Evolutionary conservation across 2,329 filamentous ascomycete species (phyloP).

Genomic region (Fusarium multiceps): DNA sequence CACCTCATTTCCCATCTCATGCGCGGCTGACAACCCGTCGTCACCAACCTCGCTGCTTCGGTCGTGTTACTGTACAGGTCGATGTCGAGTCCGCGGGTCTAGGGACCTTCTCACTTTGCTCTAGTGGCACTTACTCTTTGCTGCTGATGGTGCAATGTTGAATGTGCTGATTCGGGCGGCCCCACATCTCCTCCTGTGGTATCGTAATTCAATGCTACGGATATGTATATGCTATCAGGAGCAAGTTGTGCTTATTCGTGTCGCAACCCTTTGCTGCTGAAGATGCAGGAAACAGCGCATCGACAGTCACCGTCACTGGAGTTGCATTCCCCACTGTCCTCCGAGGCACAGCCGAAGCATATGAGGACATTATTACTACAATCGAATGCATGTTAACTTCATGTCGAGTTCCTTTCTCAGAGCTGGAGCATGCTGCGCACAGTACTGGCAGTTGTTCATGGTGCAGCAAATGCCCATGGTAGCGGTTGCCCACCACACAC

Average conservation of each 20-base stretch:
- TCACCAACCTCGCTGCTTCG: conserved; percentile 37
- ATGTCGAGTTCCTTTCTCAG: conserved; percentile 9
- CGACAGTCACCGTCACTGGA: conserved; percentile 28
- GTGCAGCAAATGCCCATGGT: conserved; percentile 24
- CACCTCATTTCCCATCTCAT: conserved; percentile 44
- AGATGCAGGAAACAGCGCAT: conserved; percentile 37
- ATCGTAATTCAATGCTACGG: conserved; percentile 1
- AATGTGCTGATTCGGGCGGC: conserved; percentile 6
- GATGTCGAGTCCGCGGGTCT: conserved; percentile 26
- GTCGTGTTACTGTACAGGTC: conserved; percentile 24
- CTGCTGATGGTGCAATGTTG: conserved; percentile 1
- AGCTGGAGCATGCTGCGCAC: conserved; percentile 9
- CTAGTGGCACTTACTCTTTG: conserved; percentile 23
- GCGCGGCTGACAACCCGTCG: conserved; percentile 39
- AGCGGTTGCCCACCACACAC: conserved; percentile 25
- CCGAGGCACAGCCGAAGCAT: conserved; percentile 45
- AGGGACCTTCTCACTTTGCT: conserved; percentile 37
- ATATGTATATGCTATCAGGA: conserved; percentile 2
- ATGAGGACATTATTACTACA: conserved; percentile 26
- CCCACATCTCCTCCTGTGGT: conserved; percentile 2
- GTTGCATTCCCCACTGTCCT: conserved; percentile 21
- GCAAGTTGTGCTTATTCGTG: conserved; percentile 4
- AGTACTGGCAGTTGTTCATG: conserved; percentile 12
- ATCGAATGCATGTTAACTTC: conserved; percentile 23
- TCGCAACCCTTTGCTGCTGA: conserved; percentile 18